Conservation (phyloP, 192 early-diverging fungal species). For the Backusella australiensis region DNA sequence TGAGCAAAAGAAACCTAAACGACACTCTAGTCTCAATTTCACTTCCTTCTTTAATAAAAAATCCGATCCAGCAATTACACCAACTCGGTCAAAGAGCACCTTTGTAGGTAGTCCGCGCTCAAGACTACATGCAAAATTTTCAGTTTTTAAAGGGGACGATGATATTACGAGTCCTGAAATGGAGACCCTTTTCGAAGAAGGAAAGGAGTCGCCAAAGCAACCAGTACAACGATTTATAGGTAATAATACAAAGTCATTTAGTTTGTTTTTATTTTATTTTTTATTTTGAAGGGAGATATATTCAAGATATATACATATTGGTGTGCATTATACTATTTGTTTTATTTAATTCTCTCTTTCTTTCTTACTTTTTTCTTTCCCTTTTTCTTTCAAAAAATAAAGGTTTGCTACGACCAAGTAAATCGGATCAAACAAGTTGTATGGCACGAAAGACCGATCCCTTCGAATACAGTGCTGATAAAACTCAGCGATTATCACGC, state of each 20-base stretch:
- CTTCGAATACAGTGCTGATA: neutral
- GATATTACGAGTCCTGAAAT: neutral
- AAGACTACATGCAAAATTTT: neutral
- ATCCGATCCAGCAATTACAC: neutral
- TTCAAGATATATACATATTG: neutral
- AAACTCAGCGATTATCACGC: neutral
- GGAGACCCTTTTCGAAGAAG: conserved; percentile 1
- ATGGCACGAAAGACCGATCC: neutral
- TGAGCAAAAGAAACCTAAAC: neutral
- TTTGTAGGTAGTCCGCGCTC: neutral
- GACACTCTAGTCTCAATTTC: neutral
- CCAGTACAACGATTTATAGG: neutral
- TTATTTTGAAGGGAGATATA: neutral
- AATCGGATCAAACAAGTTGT: conserved; percentile 3
- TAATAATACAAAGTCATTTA: neutral
- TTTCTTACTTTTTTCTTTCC: neutral
- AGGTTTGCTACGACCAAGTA: conserved; percentile 1
- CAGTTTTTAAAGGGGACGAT: neutral
- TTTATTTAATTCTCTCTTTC: neutral
- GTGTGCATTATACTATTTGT: neutral
- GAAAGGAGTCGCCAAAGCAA: neutral
- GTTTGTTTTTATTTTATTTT: neutral
- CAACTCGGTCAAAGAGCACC: neutral
- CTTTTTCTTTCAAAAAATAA: neutral
- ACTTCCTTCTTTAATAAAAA: neutral